These are phyloP conservation scores for Fraxinus greggii DNA, from an alignment of 305 asterid species.

Conservation along the genomic window DNA sequence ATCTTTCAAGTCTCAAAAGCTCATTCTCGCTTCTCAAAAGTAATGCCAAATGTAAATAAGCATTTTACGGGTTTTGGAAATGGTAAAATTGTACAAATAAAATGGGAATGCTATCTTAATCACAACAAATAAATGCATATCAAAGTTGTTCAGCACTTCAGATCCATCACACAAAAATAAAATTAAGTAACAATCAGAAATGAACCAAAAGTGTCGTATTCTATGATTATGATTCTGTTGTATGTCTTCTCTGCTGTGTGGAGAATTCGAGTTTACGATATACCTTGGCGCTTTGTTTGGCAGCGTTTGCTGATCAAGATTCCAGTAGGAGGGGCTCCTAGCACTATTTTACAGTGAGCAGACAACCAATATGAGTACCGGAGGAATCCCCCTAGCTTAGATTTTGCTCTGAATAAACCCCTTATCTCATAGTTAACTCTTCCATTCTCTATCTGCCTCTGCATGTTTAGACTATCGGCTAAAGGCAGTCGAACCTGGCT, in stretches of 20 bases:
- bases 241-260: background rate
- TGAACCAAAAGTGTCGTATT: background rate
- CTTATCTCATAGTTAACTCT: slow-evolving; percentile 59
- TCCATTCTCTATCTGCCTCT: slow-evolving; percentile 57
- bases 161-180: background rate
- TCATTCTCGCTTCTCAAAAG: background rate
- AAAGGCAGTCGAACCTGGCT: slow-evolving; percentile 70
- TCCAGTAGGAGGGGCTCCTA: slow-evolving; percentile 85
- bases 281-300: slow-evolving; percentile 50
- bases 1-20: background rate
- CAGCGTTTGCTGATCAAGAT: slow-evolving; percentile 63
- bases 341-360: slow-evolving; percentile 55
- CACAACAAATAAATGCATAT: background rate
- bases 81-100: background rate
- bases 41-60: background rate
- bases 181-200: background rate
- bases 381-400: slow-evolving; percentile 64
- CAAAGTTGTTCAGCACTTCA: background rate
- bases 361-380: slow-evolving; percentile 72
- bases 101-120: background rate
- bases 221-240: background rate
- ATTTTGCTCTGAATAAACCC: slow-evolving; percentile 64
- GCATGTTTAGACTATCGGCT: slow-evolving; percentile 44
- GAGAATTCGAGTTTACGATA: background rate
- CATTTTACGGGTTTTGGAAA: background rate